Evolutionary conservation across 2,329 filamentous ascomycete species (phyloP).

Genomic region (Aspergillus sp.): DNA sequence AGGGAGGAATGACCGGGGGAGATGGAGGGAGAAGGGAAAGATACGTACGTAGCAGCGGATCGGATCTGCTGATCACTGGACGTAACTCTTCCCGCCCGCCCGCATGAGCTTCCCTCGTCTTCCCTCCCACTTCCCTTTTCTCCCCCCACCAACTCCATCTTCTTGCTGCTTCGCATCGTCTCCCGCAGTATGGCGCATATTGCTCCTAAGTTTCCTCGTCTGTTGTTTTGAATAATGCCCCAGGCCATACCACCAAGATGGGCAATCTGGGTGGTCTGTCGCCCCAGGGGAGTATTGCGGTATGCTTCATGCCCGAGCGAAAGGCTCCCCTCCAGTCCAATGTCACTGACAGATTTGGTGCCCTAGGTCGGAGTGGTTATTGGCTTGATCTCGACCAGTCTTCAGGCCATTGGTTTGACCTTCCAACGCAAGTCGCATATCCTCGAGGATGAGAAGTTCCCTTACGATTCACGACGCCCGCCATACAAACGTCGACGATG

Average conservation of each 20-base stretch:
- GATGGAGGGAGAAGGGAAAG: constrained; percentile 1
- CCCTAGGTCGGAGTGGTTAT: constrained; percentile 84
- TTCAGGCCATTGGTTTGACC: constrained; percentile 92
- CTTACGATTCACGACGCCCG: constrained; percentile 74
- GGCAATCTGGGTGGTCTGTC: constrained; percentile 73
- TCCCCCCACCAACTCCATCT: not conserved
- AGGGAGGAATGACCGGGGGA: not conserved
- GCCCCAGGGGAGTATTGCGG: constrained; percentile 73
- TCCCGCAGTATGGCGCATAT: not conserved
- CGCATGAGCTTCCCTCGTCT: constrained; percentile 11
- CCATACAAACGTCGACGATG: constrained; percentile 88
- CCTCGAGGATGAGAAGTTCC: constrained; percentile 89
- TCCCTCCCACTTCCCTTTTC: not conserved
- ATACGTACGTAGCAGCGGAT: constrained; percentile 4
- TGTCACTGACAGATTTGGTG: constrained; percentile 1
- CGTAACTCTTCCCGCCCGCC: constrained; percentile 7
- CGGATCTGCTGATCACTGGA: constrained; percentile 16
- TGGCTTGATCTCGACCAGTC: constrained; percentile 86
- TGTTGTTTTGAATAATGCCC: constrained; percentile 30
- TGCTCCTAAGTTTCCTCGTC: constrained; percentile 3
- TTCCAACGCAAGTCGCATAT: constrained; percentile 97
- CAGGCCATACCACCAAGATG: constrained; percentile 51
- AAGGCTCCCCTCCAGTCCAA: not conserved
- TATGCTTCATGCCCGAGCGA: constrained; percentile 43
- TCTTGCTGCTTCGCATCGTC: not conserved